Percentiles rank a stretch among this genome's conserved stretches.
These are phyloP conservation scores for Tardiomyces blankii DNA, from an alignment of 1,139 yeast species.

Conservation along the genomic window DNA sequence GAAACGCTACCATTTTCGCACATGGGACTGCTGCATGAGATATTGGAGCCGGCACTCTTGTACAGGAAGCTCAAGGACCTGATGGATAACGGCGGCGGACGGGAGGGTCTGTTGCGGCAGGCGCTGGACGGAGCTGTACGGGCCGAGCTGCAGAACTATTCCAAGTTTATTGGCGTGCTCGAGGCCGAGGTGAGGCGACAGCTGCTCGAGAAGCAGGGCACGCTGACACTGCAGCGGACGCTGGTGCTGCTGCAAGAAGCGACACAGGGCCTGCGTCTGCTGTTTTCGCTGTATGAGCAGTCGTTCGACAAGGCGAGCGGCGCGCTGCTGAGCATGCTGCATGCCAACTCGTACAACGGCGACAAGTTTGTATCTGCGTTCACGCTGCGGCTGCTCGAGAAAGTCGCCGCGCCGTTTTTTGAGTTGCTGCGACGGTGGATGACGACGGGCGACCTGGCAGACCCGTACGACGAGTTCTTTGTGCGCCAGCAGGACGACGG, in stretches of 20 bases:
- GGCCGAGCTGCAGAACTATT: constrained; percentile 42
- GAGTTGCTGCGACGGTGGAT: constrained; percentile 60
- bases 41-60: constrained; percentile 66
- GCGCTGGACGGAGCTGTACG: constrained; percentile 53
- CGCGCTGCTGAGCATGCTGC: constrained; percentile 43
- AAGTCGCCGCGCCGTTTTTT: constrained; percentile 49
- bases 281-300: constrained; percentile 31
- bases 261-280: constrained; percentile 44
- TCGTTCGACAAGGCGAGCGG: constrained; percentile 37
- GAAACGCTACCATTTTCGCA: constrained; percentile 3
- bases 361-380: constrained; percentile 40
- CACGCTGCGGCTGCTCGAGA: constrained; percentile 36
- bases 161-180: constrained; percentile 42
- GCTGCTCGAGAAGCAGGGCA: constrained; percentile 8
- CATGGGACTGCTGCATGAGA: constrained; percentile 42
- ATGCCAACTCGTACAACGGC: constrained; percentile 49
- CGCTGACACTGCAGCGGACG: constrained; percentile 31
- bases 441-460: constrained; percentile 49
- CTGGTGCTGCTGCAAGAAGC: constrained; percentile 39
- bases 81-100: constrained; percentile 24
- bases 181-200: constrained; percentile 28
- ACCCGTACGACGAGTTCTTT: constrained; percentile 57
- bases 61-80: constrained; percentile 36
- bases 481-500: constrained; percentile 27
- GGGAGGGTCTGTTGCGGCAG: constrained; percentile 40